Conservation (phyloP, 805 yeast species). For the Kuraishia piskuri region DNA sequence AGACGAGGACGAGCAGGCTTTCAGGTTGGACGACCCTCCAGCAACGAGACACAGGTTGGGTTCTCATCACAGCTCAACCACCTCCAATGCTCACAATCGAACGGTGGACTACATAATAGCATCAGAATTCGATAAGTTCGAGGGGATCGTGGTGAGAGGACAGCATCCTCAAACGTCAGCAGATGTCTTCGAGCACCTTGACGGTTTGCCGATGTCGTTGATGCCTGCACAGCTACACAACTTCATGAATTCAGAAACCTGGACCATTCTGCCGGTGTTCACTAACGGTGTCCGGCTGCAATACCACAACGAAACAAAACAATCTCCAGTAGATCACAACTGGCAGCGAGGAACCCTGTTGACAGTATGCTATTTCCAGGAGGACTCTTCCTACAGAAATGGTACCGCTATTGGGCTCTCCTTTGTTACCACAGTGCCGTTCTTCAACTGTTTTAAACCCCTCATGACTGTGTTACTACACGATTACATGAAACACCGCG, state of each 20-base stretch:
- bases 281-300: slow-evolving; percentile 14
- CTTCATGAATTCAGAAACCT: slow-evolving; percentile 42
- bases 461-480: slow-evolving; percentile 37
- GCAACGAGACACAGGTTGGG: background rate
- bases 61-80: background rate
- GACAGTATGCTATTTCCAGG: slow-evolving; percentile 20
- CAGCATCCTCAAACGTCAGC: slow-evolving; percentile 41
- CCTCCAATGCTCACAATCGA: background rate
- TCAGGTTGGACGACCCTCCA: background rate
- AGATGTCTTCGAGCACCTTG: background rate
- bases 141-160: slow-evolving; percentile 58
- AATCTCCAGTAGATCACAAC: background rate
- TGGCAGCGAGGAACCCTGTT: slow-evolving; percentile 8
- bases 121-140: slow-evolving; percentile 72
- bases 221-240: slow-evolving; percentile 31
- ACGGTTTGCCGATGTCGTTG: slow-evolving; percentile 8
- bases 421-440: slow-evolving; percentile 32
- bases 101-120: slow-evolving; percentile 28
- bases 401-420: slow-evolving; percentile 37
- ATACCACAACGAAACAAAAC: background rate
- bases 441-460: slow-evolving; percentile 41
- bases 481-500: slow-evolving; percentile 21
- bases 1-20: background rate
- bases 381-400: slow-evolving; percentile 27
- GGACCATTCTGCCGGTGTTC: slow-evolving; percentile 46